Evolutionary conservation across 345 rosid species (phyloP).

Genomic region (Citrus cavaleriei): DNA sequence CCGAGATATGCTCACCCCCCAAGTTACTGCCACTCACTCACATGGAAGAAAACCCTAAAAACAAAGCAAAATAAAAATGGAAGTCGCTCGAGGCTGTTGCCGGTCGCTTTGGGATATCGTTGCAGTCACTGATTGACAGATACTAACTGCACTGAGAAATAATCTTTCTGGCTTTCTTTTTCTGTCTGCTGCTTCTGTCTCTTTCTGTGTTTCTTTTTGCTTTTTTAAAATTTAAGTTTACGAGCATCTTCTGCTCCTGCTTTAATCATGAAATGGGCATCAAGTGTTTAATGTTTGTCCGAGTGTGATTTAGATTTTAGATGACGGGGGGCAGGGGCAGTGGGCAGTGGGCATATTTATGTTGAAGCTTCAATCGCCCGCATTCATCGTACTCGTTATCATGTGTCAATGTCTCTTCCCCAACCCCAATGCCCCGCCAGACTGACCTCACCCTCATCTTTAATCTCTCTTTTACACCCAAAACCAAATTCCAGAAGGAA

Average conservation of each 20-base stretch:
- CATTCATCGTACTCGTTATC: slow-evolving; percentile 24
- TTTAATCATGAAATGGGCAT: background rate
- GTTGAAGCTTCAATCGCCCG: slow-evolving; percentile 15
- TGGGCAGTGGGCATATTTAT: background rate
- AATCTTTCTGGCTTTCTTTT: no score
- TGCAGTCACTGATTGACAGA: background rate
- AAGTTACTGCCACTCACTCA: no score
- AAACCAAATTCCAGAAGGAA: no score
- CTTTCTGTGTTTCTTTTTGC: background rate
- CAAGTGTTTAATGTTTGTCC: background rate
- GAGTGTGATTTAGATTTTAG: no score
- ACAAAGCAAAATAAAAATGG: no score
- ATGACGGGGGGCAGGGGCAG: no score
- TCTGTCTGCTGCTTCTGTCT: background rate
- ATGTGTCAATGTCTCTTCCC: slow-evolving; percentile 15
- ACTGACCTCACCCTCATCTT: background rate
- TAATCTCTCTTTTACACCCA: no score
- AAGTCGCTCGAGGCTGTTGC: background rate
- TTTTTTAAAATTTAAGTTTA: background rate
- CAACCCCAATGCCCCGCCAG: background rate
- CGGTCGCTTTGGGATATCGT: background rate
- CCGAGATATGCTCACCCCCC: no score
- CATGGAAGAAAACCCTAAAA: no score
- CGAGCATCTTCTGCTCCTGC: background rate
- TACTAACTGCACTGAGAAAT: background rate